Evolutionary conservation across 345 rosid genomes (phyloP).

Genomic region (Pistacia vera): DNA sequence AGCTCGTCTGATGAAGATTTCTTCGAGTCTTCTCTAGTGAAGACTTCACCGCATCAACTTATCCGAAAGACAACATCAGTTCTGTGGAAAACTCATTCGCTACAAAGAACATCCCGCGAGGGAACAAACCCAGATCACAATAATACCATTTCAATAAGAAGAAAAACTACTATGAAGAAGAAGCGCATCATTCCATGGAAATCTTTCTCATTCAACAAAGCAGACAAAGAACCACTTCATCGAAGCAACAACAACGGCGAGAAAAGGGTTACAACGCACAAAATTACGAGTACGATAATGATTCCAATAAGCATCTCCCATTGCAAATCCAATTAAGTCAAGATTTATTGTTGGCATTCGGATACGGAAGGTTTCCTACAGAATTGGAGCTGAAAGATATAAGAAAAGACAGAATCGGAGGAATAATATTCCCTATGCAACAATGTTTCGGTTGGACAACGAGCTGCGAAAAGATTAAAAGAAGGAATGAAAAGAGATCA

Average conservation of each 20-base stretch:
- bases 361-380: conserved; percentile 39
- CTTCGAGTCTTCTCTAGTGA: conserved; percentile 55
- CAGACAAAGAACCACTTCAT: too few species aligned
- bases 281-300: too few species aligned
- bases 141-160: too few species aligned
- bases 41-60: conserved; percentile 32
- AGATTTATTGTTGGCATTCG: conserved; percentile 45
- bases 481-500: conserved; percentile 8
- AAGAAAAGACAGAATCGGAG: conserved; percentile 50
- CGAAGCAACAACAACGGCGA: background rate
- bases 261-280: background rate
- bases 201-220: background rate
- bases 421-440: background rate
- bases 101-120: conserved; percentile 13
- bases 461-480: background rate
- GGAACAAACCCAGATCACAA: conserved; percentile 1
- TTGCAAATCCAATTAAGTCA: background rate
- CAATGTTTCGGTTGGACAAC: background rate
- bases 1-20: conserved; percentile 31
- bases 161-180: too few species aligned
- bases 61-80: conserved; percentile 29
- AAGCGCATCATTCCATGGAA: too few species aligned
- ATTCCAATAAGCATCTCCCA: too few species aligned
- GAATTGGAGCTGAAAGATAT: conserved; percentile 50
- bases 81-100: conserved; percentile 58